These are phyloP conservation scores for Alternaria sp. DNA, from an alignment of 2,329 filamentous ascomycete genomes.

Conservation along the genomic window DNA sequence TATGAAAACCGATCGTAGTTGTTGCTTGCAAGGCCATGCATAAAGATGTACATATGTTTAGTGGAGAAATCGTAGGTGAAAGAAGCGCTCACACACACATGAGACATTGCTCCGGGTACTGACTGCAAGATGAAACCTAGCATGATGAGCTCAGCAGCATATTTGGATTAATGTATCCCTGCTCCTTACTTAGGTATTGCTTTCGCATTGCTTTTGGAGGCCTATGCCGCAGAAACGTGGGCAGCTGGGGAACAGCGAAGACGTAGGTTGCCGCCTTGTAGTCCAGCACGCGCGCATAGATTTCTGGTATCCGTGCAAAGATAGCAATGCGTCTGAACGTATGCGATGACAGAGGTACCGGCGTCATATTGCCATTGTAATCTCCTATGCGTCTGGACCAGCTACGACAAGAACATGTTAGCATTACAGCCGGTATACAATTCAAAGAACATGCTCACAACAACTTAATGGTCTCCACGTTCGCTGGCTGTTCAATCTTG, in stretches of 20 bases:
- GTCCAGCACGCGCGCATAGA: background rate
- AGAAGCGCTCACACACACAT: constrained; percentile 14
- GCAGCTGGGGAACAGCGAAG: background rate
- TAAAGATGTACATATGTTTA: constrained; percentile 26
- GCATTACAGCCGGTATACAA: background rate
- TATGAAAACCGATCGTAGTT: constrained; percentile 3
- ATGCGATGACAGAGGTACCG: background rate
- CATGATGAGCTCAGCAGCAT: background rate
- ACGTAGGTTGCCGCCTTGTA: background rate
- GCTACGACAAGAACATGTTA: background rate
- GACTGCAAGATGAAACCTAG: constrained; percentile 15
- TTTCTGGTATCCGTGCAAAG: background rate
- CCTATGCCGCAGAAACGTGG: background rate
- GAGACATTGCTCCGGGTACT: background rate
- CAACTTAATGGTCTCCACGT: constrained; percentile 1
- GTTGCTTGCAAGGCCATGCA: constrained; percentile 15
- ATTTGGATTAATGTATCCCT: background rate
- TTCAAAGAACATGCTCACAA: background rate
- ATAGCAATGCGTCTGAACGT: background rate
- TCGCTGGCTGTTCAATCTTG: background rate
- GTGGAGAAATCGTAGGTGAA: constrained; percentile 30
- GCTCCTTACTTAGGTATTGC: background rate
- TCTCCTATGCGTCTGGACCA: constrained; percentile 2
- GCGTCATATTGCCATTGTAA: background rate
- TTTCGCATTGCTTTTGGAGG: background rate